A percentile compares a stretch with the other conserved stretches of the same genome.
Conservation (phyloP, 1,284 basidiomycete genomes). For the Puccinia brachypodii region DNA sequence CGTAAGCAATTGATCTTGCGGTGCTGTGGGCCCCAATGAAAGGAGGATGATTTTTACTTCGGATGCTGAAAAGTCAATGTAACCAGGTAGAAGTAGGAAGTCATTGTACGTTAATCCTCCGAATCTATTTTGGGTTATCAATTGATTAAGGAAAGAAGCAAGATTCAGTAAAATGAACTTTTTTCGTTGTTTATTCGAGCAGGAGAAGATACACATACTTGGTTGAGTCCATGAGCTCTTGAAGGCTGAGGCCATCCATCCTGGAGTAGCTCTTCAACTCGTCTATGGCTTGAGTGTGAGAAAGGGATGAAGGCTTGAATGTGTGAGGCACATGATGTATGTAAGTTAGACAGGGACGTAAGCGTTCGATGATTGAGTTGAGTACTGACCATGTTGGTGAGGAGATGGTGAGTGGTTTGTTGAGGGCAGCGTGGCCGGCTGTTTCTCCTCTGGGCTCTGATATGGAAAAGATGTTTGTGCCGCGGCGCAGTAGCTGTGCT, state of each 20-base stretch:
- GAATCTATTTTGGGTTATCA: conserved; percentile 44
- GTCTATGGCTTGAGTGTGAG: conserved; percentile 35
- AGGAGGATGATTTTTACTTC: background rate
- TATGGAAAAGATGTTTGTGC: background rate
- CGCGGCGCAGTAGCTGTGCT: background rate
- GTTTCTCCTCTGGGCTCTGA: background rate
- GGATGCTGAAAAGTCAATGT: conserved; percentile 86
- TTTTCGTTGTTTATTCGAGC: background rate
- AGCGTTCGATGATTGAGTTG: too few relatives aligned
- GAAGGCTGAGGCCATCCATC: conserved; percentile 81
- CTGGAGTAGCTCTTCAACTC: conserved; percentile 64
- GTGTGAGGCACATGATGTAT: background rate
- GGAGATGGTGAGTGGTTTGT: background rate
- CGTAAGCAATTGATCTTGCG: background rate
- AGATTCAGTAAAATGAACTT: background rate
- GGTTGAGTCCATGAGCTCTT: conserved; percentile 85
- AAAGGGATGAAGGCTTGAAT: conserved; percentile 12
- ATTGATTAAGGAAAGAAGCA: background rate
- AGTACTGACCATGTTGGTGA: background rate
- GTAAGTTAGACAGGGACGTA: background rate
- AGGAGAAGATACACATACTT: conserved; percentile 60
- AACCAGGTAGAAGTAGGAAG: conserved; percentile 70
- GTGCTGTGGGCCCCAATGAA: background rate
- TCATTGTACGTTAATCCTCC: conserved; percentile 98
- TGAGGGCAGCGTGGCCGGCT: background rate